These are phyloP conservation scores for Phytopythium litorale DNA, from an alignment of 352 stramenopile genomes.

Conservation along the genomic window DNA sequence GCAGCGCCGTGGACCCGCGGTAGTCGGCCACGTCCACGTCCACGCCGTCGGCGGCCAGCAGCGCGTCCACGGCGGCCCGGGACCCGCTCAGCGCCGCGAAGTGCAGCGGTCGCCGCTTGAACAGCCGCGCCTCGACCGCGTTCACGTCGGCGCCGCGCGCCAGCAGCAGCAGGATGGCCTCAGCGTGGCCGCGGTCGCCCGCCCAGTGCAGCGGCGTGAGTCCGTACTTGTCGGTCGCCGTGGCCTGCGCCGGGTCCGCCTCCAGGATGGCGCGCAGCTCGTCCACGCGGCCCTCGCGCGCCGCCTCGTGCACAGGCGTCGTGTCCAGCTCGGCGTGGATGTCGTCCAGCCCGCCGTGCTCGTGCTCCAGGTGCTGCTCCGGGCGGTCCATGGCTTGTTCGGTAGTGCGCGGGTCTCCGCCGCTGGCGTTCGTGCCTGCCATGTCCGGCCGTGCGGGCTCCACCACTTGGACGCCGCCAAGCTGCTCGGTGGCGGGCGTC, in stretches of 20 bases:
- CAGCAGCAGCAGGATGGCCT: conserved; percentile 29
- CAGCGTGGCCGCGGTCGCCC: conserved; percentile 45
- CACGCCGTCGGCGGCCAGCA: conserved; percentile 32
- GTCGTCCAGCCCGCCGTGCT: conserved; percentile 55
- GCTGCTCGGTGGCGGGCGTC: neutral
- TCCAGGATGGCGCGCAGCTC: conserved; percentile 32
- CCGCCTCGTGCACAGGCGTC: conserved; percentile 52
- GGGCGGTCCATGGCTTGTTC: neutral
- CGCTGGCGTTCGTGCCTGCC: too few relatives aligned
- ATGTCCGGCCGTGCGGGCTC: too few relatives aligned
- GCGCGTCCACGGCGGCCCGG: conserved; percentile 23
- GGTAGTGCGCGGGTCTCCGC: neutral
- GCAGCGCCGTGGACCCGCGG: conserved; percentile 40
- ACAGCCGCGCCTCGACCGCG: conserved; percentile 57
- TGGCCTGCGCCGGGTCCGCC: conserved; percentile 22
- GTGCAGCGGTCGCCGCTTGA: conserved; percentile 62
- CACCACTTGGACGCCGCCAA: too few relatives aligned
- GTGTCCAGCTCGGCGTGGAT: conserved; percentile 61
- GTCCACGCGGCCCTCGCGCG: conserved; percentile 38
- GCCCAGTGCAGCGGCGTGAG: conserved; percentile 74
- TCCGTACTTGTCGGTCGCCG: conserved; percentile 59
- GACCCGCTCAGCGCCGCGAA: conserved; percentile 51
- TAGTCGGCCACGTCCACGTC: conserved; percentile 47
- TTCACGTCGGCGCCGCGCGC: conserved; percentile 37
- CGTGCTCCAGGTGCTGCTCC: conserved; percentile 11